Percentiles rank a stretch among this genome's conserved stretches.
Evolutionary conservation across 2,329 filamentous ascomycete species (phyloP).

Genomic region (Xenoacremonium recifei): DNA sequence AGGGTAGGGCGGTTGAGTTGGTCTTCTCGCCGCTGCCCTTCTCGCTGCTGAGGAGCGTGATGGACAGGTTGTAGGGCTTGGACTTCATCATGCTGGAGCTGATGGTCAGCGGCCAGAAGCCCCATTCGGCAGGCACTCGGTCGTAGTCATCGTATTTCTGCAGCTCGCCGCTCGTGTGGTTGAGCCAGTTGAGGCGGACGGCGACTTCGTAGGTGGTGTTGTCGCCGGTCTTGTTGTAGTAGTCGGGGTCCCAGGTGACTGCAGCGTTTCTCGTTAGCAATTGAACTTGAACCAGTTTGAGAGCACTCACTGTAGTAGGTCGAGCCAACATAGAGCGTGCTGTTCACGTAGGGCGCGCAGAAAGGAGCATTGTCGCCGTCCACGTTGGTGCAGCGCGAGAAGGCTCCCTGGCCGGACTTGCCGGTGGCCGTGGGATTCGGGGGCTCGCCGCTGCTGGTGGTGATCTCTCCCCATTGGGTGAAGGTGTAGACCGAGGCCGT

Average conservation of each 20-base stretch:
- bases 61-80: slow-evolving; percentile 45
- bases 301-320: slow-evolving; percentile 50
- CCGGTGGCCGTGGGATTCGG: slow-evolving; percentile 44
- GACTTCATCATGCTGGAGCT: slow-evolving; percentile 34
- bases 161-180: slow-evolving; percentile 35
- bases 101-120: slow-evolving; percentile 48
- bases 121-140: slow-evolving; percentile 39
- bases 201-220: slow-evolving; percentile 31
- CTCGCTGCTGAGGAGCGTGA: slow-evolving; percentile 41
- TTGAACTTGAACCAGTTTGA: background rate
- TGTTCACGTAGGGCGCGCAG: slow-evolving; percentile 46
- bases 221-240: slow-evolving; percentile 43
- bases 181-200: slow-evolving; percentile 41
- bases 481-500: slow-evolving; percentile 43
- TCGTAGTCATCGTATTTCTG: slow-evolving; percentile 35
- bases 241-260: slow-evolving; percentile 59
- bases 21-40: slow-evolving; percentile 32
- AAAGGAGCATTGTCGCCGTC: slow-evolving; percentile 49
- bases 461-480: slow-evolving; percentile 34
- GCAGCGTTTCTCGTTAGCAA: background rate
- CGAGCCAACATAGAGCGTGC: slow-evolving; percentile 41
- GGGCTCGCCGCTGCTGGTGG: slow-evolving; percentile 41
- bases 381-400: slow-evolving; percentile 47
- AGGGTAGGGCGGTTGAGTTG: slow-evolving; percentile 43
- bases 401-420: slow-evolving; percentile 45